Conservation (phyloP, 108 stramenopile species). For the Epithemia pelagica region DNA sequence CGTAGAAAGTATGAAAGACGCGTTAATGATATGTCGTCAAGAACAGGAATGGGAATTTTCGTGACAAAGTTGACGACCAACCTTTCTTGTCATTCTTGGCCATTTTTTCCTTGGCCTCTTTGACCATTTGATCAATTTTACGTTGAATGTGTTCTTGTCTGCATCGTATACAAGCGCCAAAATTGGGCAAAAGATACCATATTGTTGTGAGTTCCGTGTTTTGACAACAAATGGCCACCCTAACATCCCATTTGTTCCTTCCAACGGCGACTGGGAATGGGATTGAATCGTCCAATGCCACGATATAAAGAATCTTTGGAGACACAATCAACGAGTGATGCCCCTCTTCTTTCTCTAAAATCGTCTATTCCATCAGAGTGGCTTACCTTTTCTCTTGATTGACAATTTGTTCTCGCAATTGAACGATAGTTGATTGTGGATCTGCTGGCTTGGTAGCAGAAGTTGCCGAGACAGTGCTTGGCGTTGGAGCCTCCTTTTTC, state of each 20-base stretch:
- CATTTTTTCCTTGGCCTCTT: slow-evolving; percentile 92
- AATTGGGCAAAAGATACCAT: not conserved
- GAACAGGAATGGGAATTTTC: not conserved
- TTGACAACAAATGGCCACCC: too few species aligned
- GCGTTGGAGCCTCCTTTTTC: slow-evolving; percentile 18
- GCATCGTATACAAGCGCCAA: not conserved
- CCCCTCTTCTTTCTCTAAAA: too few species aligned
- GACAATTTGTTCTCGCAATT: slow-evolving; percentile 63
- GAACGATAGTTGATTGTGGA: slow-evolving; percentile 53
- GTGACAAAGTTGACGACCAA: slow-evolving; percentile 24
- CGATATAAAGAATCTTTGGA: too few species aligned
- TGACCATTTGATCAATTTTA: slow-evolving; percentile 74
- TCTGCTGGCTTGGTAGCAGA: slow-evolving; percentile 14
- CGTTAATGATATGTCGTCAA: not conserved
- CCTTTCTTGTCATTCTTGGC: slow-evolving; percentile 94
- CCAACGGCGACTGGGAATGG: not conserved
- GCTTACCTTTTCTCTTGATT: slow-evolving; percentile 84
- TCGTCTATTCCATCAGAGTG: too few species aligned
- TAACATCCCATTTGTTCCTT: not conserved
- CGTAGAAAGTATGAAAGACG: not conserved
- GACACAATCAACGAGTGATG: too few species aligned
- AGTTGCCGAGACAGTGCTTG: slow-evolving; percentile 31
- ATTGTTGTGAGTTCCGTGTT: too few species aligned
- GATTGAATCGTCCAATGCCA: not conserved
- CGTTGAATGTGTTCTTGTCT: slow-evolving; percentile 56